These are phyloP conservation scores for Cardiospermum halicacabum DNA, from an alignment of 345 rosid species.

Conservation along the genomic window DNA sequence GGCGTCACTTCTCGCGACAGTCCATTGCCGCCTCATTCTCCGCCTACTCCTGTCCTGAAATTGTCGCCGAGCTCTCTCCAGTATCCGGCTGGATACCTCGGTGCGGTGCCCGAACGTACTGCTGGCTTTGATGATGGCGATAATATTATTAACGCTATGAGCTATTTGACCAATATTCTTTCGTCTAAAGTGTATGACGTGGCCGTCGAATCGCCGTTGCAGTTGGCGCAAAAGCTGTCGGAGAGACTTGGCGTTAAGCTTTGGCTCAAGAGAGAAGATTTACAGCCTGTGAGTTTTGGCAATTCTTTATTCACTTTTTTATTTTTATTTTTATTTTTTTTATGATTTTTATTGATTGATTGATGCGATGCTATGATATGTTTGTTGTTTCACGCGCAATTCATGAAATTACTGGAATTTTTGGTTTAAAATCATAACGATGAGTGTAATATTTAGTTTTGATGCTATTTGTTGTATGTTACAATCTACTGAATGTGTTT, in stretches of 20 bases:
- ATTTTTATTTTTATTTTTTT: no score
- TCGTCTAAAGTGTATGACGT: constrained; percentile 79
- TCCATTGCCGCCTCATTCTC: constrained; percentile 2
- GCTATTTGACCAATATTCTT: constrained; percentile 65
- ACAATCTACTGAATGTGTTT: neutral
- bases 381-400: no score
- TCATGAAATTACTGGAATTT: no score
- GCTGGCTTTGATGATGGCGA: constrained; percentile 24
- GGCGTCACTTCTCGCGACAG: constrained; percentile 25
- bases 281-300: constrained; percentile 65
- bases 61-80: constrained; percentile 59
- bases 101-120: constrained; percentile 65
- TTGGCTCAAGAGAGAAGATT: constrained; percentile 83
- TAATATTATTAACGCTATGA: constrained; percentile 47
- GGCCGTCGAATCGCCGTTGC: constrained; percentile 75
- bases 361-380: neutral
- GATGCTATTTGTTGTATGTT: neutral
- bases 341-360: neutral
- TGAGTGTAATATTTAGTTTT: neutral
- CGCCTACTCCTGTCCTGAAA: constrained; percentile 20
- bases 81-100: constrained; percentile 76
- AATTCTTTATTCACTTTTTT: neutral
- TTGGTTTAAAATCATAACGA: neutral
- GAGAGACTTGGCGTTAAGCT: constrained; percentile 59
- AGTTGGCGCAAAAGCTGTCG: constrained; percentile 62